Conservation (phyloP, 305 asterid genomes). For the Solanum hybrid region DNA sequence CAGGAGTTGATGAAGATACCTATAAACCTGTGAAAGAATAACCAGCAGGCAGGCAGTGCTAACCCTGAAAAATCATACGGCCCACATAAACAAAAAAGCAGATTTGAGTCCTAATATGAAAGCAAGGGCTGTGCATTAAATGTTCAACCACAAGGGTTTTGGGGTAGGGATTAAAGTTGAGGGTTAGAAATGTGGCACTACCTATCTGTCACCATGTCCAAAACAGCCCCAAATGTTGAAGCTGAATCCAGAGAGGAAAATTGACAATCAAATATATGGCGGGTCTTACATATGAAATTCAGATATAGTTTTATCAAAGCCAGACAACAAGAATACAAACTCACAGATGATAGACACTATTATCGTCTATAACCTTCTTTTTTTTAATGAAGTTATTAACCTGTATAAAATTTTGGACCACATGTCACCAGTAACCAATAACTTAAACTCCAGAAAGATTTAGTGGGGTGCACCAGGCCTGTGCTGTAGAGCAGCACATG, state of each 20-base stretch:
- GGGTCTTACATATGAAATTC: background rate
- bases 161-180: background rate
- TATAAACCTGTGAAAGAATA: constrained; percentile 91
- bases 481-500: background rate
- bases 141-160: constrained; percentile 12
- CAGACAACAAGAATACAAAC: background rate
- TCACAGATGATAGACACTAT: background rate
- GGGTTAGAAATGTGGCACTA: constrained; percentile 11
- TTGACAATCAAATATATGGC: background rate
- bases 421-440: background rate
- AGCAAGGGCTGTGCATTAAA: background rate
- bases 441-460: background rate
- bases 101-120: constrained; percentile 9
- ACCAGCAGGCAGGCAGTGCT: constrained; percentile 96
- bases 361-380: background rate
- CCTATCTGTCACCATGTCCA: constrained; percentile 99
- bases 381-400: background rate
- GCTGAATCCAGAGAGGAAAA: constrained; percentile 39
- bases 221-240: constrained; percentile 96
- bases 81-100: background rate
- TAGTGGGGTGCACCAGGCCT: background rate
- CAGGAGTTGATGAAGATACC: constrained; percentile 27
- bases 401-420: background rate
- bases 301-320: background rate
- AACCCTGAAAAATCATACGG: constrained; percentile 37